Evolutionary conservation across 2,329 filamentous ascomycete species (phyloP), one percentile per base, ranked within the genome.

Genomic region (Tolypocladium album): DNA sequence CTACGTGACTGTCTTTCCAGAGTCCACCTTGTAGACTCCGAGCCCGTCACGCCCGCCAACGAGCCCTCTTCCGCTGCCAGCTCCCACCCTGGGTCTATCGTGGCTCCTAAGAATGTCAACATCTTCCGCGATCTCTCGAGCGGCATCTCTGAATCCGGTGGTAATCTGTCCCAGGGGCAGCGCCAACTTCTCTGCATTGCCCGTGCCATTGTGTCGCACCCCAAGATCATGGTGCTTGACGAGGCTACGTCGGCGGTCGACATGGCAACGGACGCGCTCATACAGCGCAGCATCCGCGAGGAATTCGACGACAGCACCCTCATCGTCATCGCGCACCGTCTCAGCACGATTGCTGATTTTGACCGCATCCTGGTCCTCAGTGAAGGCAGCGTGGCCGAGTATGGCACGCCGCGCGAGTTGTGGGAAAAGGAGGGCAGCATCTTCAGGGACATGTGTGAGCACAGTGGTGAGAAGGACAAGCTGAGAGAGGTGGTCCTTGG

Each of bases 241-340:
- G 89, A 92, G 74, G 89, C 89, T 0, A 93, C 89, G 0, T 87
- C 83, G 3, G 88, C 89, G 0, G 88, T 92, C 2, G 89, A 92
- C 70, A 90, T 90, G 86, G 78, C 81, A 47, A 92, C 89, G 0
- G 89, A 92, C 69, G 76, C 80, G 1, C 79, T 90, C 34, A 92
- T 92, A 67, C 88, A 92, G 74, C 81, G 85, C 7, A 85, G 80
- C 57, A 90, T 92, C 65, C 80, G 88, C 27, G 84, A 88, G 67
- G 87, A 90, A 69, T 90, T 90, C 64, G 83, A 79, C 0, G 83
- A 83, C 62, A 82, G 82, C 47, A 90, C 88, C 0, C 75, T 91
- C 36, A 73, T 92, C 22, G 88, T 90, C 22, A 91, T 92, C 69
- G 88, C 88, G 1, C 89, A 92, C 68, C 81, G 88, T 2, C 76